phyloP scores from a whole-genome alignment of 179 eudicot species.

The Patellifolia procumbens region DNA sequence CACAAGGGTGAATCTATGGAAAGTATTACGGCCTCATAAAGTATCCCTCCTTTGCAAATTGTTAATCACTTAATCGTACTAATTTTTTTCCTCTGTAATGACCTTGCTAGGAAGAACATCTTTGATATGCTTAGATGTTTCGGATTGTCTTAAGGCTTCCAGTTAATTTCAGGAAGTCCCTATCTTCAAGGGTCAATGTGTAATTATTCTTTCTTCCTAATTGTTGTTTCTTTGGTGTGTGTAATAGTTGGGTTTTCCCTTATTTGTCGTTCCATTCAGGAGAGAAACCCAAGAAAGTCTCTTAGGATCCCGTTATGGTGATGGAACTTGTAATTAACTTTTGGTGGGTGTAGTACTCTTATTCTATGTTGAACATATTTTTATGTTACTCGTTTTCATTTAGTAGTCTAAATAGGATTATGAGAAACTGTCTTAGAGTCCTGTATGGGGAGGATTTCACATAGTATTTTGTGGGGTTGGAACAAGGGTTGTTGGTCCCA shows the following conservation, averaged over 20 bases:
- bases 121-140: background rate
- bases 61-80: background rate
- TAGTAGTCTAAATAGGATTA: background rate
- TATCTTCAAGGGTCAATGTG: background rate
- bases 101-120: background rate
- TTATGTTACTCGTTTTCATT: background rate
- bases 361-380: background rate
- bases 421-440: no score
- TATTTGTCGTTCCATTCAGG: background rate
- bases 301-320: background rate
- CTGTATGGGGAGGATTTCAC: background rate
- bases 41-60: background rate
- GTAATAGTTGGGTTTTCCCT: background rate
- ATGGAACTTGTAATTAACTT: background rate
- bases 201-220: background rate
- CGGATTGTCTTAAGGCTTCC: background rate
- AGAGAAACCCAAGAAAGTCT: no score
- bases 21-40: background rate
- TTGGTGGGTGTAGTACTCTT: background rate
- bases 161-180: background rate
- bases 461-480: background rate
- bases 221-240: background rate
- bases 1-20: background rate
- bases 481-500: background rate
- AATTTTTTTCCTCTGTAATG: background rate